These are phyloP conservation scores for Kockovaella imperatae DNA, from an alignment of 768 basidiomycete species.

Conservation along the genomic window DNA sequence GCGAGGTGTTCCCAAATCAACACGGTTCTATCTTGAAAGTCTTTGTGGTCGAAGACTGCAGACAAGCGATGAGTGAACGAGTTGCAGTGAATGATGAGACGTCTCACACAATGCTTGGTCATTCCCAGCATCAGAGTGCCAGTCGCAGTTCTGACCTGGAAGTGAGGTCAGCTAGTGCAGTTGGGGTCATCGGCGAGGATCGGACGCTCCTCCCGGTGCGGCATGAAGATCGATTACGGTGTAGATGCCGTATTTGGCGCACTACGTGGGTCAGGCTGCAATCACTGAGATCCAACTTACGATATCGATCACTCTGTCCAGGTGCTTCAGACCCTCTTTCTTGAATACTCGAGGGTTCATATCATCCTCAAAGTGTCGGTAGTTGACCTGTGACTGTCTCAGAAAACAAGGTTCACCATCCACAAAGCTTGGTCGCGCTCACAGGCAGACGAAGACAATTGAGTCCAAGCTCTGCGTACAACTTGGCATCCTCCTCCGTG, in stretches of 20 bases:
- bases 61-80: background rate
- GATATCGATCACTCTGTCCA: constrained; percentile 68
- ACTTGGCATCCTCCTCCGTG: constrained; percentile 62
- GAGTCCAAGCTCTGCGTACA: constrained; percentile 69
- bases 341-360: constrained; percentile 72
- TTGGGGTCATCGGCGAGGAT: background rate
- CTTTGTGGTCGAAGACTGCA: constrained; percentile 70
- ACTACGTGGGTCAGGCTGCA: constrained; percentile 66
- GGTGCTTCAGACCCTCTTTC: constrained; percentile 66
- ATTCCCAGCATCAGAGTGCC: constrained; percentile 59
- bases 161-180: background rate
- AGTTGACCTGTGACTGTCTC: constrained; percentile 19
- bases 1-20: constrained; percentile 74
- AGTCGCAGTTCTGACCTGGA: constrained; percentile 51
- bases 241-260: constrained; percentile 64
- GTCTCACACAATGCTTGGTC: constrained; percentile 31
- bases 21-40: constrained; percentile 70
- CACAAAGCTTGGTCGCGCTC: constrained; percentile 1
- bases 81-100: background rate
- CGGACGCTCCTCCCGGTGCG: constrained; percentile 43
- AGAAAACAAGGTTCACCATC: background rate
- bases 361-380: constrained; percentile 52
- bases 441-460: constrained; percentile 60
- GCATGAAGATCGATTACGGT: constrained; percentile 76
- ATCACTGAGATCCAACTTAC: constrained; percentile 41